A percentile compares a stretch with the other conserved stretches of the same genome.
Evolutionary conservation across 202 grass and related monocot genomes (phyloP).

Genomic region (Thinopyrum obtusiflorum): DNA sequence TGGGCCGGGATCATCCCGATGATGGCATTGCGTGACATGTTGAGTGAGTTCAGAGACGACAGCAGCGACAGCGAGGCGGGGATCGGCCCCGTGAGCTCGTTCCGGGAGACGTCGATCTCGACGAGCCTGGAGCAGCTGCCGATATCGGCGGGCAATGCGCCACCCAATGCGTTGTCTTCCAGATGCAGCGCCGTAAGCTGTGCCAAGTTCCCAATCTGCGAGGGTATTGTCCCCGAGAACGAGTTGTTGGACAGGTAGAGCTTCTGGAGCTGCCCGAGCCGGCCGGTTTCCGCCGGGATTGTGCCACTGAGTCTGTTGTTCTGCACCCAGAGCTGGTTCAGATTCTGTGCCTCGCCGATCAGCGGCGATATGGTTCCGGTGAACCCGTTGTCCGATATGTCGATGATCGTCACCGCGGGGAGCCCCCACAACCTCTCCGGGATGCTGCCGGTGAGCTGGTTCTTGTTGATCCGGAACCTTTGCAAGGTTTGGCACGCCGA

Average conservation of each 20-base stretch:
- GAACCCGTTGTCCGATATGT: slow-evolving; percentile 75
- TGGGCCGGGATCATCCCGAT: slow-evolving; percentile 52
- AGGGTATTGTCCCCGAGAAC: slow-evolving; percentile 57
- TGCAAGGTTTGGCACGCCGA: slow-evolving; percentile 46
- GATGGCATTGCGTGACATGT: slow-evolving; percentile 57
- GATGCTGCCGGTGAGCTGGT: slow-evolving; percentile 49
- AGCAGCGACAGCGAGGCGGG: slow-evolving; percentile 49
- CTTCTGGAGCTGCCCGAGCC: slow-evolving; percentile 61
- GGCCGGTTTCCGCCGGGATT: slow-evolving; percentile 59
- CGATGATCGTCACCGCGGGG: slow-evolving; percentile 63
- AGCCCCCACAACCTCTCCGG: slow-evolving; percentile 53
- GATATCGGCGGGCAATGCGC: slow-evolving; percentile 49
- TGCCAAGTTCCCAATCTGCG: slow-evolving; percentile 50
- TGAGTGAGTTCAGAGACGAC: slow-evolving; percentile 68
- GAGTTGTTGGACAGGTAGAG: slow-evolving; percentile 74
- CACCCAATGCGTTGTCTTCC: slow-evolving; percentile 52
- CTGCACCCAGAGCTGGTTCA: slow-evolving; percentile 79
- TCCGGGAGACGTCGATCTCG: slow-evolving; percentile 75
- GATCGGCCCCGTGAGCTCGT: slow-evolving; percentile 52
- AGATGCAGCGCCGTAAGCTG: slow-evolving; percentile 72
- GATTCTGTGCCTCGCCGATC: slow-evolving; percentile 47
- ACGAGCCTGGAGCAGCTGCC: slow-evolving; percentile 52
- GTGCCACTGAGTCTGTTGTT: slow-evolving; percentile 51
- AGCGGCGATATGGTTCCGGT: slow-evolving; percentile 51
- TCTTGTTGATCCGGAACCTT: slow-evolving; percentile 75